Evolutionary conservation across 257 asterid genomes (phyloP).

Genomic region (Solanum ahanhuiri): DNA sequence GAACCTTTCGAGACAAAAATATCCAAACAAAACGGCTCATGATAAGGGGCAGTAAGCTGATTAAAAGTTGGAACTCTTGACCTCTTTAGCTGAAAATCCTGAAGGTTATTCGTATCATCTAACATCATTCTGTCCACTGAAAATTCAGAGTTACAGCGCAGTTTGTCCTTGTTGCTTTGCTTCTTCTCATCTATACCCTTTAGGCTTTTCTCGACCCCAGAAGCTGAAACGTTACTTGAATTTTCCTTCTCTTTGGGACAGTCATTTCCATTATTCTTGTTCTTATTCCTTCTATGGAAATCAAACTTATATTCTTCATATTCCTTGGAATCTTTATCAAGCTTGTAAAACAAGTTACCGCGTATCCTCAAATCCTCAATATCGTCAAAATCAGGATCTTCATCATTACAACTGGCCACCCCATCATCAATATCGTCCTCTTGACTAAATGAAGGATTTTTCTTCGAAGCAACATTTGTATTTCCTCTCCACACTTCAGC

Average conservation of each 20-base stretch:
- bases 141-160: not conserved
- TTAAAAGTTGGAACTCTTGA: slow-evolving; percentile 59
- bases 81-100: slow-evolving; percentile 21
- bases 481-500: slow-evolving; percentile 51
- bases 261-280: slow-evolving; percentile 16
- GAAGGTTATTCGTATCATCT: not conserved
- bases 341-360: slow-evolving; percentile 64
- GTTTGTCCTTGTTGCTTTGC: slow-evolving; percentile 19
- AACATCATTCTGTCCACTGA: not conserved
- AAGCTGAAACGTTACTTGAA: not conserved
- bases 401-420: slow-evolving; percentile 4
- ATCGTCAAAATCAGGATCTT: slow-evolving; percentile 40
- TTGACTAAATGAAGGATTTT: slow-evolving; percentile 7
- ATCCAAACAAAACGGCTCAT: slow-evolving; percentile 82
- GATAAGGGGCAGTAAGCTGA: slow-evolving; percentile 74
- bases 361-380: slow-evolving; percentile 78
- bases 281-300: slow-evolving; percentile 54
- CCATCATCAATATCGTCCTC: slow-evolving; percentile 3
- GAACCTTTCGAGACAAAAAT: slow-evolving; percentile 59
- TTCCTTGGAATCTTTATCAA: slow-evolving; percentile 72
- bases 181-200: slow-evolving; percentile 13
- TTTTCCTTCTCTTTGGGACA: slow-evolving; percentile 23
- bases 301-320: slow-evolving; percentile 62
- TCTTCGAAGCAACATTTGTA: slow-evolving; percentile 2
- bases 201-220: slow-evolving; percentile 8